Percentiles rank a stretch among this genome's conserved stretches.
Evolutionary conservation across 1,139 yeast genomes (phyloP).

Genomic region (Pichia sp.): DNA sequence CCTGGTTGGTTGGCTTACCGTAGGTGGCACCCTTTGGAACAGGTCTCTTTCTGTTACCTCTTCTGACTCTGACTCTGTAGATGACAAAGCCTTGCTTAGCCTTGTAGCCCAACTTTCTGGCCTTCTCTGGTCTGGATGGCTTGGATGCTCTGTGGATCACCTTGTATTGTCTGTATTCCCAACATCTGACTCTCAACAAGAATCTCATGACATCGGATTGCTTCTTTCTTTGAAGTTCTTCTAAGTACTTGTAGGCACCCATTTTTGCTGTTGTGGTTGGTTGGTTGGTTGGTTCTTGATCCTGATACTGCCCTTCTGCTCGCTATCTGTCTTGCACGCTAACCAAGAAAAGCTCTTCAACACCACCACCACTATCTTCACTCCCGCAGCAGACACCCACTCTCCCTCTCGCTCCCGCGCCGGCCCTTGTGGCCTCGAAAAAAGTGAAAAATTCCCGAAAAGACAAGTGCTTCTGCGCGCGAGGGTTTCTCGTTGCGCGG

Average conservation of each 20-base stretch:
- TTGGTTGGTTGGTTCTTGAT: background rate
- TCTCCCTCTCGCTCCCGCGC: too few relatives aligned
- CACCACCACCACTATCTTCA: too few relatives aligned
- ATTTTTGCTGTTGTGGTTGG: conserved; percentile 37
- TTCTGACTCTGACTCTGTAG: conserved; percentile 98
- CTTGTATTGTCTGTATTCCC: conserved; percentile 99
- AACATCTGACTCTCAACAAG: conserved; percentile 99
- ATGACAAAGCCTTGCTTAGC: conserved; percentile 99
- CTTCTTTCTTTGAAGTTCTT: conserved; percentile 99
- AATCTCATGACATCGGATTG: conserved; percentile 99
- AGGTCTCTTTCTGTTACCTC: conserved; percentile 99
- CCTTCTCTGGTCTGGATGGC: conserved; percentile 99
- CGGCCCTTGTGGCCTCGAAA: too few relatives aligned
- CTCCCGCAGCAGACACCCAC: too few relatives aligned
- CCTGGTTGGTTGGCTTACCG: conserved; percentile 99
- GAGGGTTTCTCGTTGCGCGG: background rate
- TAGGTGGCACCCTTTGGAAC: conserved; percentile 99
- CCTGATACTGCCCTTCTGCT: too few relatives aligned
- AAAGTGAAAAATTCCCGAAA: too few relatives aligned
- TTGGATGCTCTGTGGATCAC: conserved; percentile 98
- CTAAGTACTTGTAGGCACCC: conserved; percentile 99
- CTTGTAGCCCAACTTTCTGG: conserved; percentile 99
- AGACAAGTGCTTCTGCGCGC: background rate
- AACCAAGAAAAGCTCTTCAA: too few relatives aligned
- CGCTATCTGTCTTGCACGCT: too few relatives aligned